These are phyloP conservation scores for Leptosphaerulina australis DNA, from an alignment of 2,329 filamentous ascomycete species.

Conservation along the genomic window DNA sequence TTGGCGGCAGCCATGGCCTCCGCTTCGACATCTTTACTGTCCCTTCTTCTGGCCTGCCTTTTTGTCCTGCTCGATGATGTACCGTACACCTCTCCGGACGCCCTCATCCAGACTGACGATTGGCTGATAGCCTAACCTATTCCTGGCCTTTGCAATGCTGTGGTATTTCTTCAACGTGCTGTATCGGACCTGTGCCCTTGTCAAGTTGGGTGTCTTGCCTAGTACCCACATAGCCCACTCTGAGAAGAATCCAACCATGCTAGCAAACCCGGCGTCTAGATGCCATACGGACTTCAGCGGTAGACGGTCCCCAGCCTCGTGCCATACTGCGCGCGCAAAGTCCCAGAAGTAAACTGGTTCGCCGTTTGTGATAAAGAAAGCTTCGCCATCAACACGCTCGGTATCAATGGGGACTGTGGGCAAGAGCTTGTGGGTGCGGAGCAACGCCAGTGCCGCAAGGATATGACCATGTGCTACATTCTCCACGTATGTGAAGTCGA, in stretches of 20 bases:
- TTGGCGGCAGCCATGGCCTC: background rate
- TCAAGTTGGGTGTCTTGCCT: constrained; percentile 55
- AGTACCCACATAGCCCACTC: constrained; percentile 55
- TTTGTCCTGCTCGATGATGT: constrained; percentile 46
- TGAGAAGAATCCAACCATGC: constrained; percentile 51
- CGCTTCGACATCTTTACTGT: constrained; percentile 27
- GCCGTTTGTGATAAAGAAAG: constrained; percentile 60
- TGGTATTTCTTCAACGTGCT: constrained; percentile 79
- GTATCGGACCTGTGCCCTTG: constrained; percentile 62
- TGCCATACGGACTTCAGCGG: constrained; percentile 51
- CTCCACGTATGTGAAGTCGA: constrained; percentile 60
- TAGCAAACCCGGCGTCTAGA: constrained; percentile 50
- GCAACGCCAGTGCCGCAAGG: constrained; percentile 57
- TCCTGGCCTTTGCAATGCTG: constrained; percentile 76
- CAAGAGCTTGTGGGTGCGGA: constrained; percentile 50
- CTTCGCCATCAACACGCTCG: constrained; percentile 58
- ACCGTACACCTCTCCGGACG: constrained; percentile 53
- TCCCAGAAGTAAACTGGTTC: constrained; percentile 59
- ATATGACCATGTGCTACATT: constrained; percentile 61
- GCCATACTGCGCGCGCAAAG: constrained; percentile 56
- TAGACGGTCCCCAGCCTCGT: constrained; percentile 50
- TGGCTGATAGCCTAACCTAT: constrained; percentile 71
- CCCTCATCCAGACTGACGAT: constrained; percentile 71
- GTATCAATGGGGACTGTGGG: constrained; percentile 50
- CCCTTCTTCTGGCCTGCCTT: constrained; percentile 45